Conservation (phyloP, 768 basidiomycete genomes). For the Pholiota conissans region DNA sequence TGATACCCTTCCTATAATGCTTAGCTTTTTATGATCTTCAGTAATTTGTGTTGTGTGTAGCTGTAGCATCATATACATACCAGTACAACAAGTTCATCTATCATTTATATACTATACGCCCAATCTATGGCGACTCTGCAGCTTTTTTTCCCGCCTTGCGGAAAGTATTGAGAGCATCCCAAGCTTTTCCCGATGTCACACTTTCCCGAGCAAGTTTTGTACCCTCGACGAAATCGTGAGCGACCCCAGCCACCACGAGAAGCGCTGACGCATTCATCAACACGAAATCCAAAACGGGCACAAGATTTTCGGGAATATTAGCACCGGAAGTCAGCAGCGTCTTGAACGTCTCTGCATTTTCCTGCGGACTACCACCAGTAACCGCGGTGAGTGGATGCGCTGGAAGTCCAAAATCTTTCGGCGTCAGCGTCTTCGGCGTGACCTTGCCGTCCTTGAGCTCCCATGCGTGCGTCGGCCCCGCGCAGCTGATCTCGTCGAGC, state of each 20-base stretch:
- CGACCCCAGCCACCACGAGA: constrained; percentile 81
- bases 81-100: neutral
- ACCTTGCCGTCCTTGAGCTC: constrained; percentile 67
- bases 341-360: constrained; percentile 79
- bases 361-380: constrained; percentile 67
- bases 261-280: constrained; percentile 89
- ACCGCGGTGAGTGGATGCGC: constrained; percentile 72
- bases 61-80: neutral
- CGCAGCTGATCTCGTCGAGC: constrained; percentile 94
- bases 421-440: constrained; percentile 60
- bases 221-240: constrained; percentile 68
- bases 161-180: constrained; percentile 55
- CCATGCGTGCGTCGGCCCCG: constrained; percentile 87
- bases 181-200: constrained; percentile 58
- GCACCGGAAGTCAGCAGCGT: constrained; percentile 59
- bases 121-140: constrained; percentile 14
- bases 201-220: constrained; percentile 65
- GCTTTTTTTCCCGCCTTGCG: constrained; percentile 39
- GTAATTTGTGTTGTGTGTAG: too few relatives aligned
- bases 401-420: constrained; percentile 75
- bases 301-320: constrained; percentile 53
- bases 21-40: neutral
- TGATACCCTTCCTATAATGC: neutral
- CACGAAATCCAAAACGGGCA: constrained; percentile 81
- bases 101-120: neutral